Percentiles rank a stretch among this genome's conserved stretches.
Evolutionary conservation across 2,329 filamentous ascomycete species (phyloP).

Genomic region (Monilinia fructicola): DNA sequence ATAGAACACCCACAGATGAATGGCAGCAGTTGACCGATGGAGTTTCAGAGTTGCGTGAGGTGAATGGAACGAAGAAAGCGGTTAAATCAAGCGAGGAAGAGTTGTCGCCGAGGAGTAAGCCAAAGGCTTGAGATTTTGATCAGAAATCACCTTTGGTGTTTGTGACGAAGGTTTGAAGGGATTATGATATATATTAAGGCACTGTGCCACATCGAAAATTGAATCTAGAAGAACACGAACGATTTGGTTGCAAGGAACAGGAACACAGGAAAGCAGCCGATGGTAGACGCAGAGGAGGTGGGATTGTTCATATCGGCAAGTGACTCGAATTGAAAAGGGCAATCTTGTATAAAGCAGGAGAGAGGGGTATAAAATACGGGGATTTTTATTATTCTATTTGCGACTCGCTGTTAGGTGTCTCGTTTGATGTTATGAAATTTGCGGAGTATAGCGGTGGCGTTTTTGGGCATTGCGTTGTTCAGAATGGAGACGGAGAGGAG

Average conservation of each 20-base stretch:
- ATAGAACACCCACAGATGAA: conserved; percentile 2
- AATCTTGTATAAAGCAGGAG: background rate
- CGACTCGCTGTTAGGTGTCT: background rate
- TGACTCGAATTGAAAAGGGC: background rate
- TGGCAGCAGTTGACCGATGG: background rate
- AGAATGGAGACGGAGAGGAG: background rate
- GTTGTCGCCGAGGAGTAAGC: conserved; percentile 17
- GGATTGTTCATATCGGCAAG: background rate
- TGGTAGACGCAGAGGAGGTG: background rate
- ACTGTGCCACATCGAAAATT: background rate
- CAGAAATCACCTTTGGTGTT: background rate
- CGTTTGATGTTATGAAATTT: background rate
- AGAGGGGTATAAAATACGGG: background rate
- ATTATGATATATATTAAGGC: no score
- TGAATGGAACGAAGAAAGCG: background rate
- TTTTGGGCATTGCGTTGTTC: background rate
- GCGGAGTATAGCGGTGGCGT: background rate
- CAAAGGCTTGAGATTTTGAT: background rate
- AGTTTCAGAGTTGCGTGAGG: background rate
- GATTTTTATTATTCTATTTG: background rate
- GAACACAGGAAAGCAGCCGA: background rate
- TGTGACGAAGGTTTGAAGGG: background rate
- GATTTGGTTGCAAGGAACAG: background rate
- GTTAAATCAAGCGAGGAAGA: background rate
- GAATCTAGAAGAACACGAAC: background rate